Base-by-base conservation (phyloP, 352 stramenopile species). In the Pythium sp. region DNA sequence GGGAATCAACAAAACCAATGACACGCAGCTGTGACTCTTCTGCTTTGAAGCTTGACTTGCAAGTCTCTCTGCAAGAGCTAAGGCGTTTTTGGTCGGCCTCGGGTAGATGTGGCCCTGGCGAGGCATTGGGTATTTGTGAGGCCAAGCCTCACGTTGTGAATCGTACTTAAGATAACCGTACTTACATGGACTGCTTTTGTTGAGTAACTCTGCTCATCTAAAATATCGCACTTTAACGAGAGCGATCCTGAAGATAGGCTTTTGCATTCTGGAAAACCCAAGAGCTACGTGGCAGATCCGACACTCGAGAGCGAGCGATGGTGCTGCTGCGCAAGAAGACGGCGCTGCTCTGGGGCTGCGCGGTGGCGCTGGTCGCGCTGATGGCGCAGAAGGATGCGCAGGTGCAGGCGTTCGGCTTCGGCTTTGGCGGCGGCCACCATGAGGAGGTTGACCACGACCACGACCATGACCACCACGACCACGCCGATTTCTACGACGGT, bases 401-500 rank as follows among this genome's bases (percentile, higher is more conserved):
- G n/a, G 73, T 71, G 24, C 62, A 65, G 57, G 78, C 66, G 56
- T 92, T 84, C 53, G 68, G 63, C 32, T 89, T 89, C 30, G 78
- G 82, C 41, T 90, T 90, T 56, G 80, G 80, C 30, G 81, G 80
- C 53, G 80, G 77, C 60, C 62, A 77, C 26, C 72, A 75, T 12
- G 74, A 58, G 3, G 72, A 22, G 46, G 15, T 26, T 9, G 46
- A 22, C 26, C 49, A 78, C 22, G 72, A 58, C 15, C 74, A 83
- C 46, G 60, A 88, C n/a, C 76, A 90, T 62, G 60, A 87, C 2
- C 76, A 91, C 14, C 75, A 90, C 62, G 72, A 84, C 0, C 82
- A 94, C 54, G 77, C 90, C 20, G 87, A 94, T 65, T 91, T 90
- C 54, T 94, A 94, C 75, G 83, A 92, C 54, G 78, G 78, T 86